Percentiles rank a stretch among this genome's conserved stretches.
Conservation (phyloP, 768 basidiomycete species). For the Artomyces pyxidatus region DNA sequence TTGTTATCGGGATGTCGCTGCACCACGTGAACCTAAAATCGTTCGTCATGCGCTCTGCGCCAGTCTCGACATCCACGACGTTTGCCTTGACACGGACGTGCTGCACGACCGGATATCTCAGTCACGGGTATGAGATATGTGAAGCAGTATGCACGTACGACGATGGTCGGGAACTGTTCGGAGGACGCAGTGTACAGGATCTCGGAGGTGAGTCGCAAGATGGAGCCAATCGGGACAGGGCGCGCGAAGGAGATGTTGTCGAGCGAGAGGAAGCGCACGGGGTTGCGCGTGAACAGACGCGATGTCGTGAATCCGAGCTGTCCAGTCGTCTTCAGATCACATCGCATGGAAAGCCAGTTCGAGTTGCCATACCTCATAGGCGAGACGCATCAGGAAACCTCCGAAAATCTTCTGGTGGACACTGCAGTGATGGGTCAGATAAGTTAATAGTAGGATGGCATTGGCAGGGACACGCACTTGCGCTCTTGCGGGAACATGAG, state of each 20-base stretch:
- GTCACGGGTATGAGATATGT: too few species aligned
- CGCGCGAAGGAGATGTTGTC: conserved; percentile 74
- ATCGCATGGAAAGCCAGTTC: neutral
- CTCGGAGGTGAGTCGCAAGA: conserved; percentile 64
- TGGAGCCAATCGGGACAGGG: conserved; percentile 80
- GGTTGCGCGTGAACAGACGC: conserved; percentile 57
- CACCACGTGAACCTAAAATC: conserved; percentile 75
- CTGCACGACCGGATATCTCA: too few species aligned
- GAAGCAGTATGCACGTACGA: conserved; percentile 56
- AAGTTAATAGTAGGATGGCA: too few species aligned
- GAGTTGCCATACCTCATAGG: conserved; percentile 47
- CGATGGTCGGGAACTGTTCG: conserved; percentile 42
- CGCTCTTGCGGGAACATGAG: conserved; percentile 83
- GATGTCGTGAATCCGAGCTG: conserved; percentile 72
- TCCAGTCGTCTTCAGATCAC: too few species aligned
- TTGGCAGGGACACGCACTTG: too few species aligned
- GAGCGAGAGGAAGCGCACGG: conserved; percentile 65
- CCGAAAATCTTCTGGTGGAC: conserved; percentile 82
- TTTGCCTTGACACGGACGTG: conserved; percentile 67
- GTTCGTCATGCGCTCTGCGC: conserved; percentile 59
- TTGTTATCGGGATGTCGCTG: conserved; percentile 30
- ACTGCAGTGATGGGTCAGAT: too few species aligned
- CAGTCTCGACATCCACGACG: conserved; percentile 61
- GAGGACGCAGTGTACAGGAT: conserved; percentile 51
- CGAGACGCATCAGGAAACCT: conserved; percentile 61